A percentile compares a stretch with the other conserved stretches of the same genome.
phyloP scores from a whole-genome alignment of 495 filamentous ascomycete species.

The Talaromyces trachyspermus region DNA sequence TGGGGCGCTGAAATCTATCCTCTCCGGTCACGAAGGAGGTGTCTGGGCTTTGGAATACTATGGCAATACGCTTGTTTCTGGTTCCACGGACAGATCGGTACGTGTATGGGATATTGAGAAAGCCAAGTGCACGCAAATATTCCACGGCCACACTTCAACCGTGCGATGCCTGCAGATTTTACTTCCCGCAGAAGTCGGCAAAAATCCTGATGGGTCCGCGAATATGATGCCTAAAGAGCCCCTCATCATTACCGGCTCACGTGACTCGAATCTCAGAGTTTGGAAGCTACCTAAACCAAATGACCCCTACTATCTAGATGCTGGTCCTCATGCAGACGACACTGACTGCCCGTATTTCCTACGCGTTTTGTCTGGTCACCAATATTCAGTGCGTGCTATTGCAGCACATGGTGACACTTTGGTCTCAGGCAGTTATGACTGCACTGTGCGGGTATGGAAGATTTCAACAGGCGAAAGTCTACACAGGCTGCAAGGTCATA shows the following conservation, averaged over 20 bases:
- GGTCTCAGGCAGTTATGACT: conserved; percentile 98
- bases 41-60: conserved; percentile 98
- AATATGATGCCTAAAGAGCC: conserved; percentile 88
- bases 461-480: conserved; percentile 91
- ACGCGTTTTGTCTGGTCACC: conserved; percentile 76
- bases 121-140: conserved; percentile 85
- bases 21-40: conserved; percentile 92
- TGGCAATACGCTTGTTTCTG: conserved; percentile 89
- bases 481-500: conserved; percentile 81
- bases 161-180: conserved; percentile 95
- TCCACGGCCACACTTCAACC: conserved; percentile 95
- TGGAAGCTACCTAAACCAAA: conserved; percentile 89
- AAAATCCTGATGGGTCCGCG: conserved; percentile 60
- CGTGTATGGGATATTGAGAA: conserved; percentile 96
- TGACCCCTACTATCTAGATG: conserved; percentile 67
- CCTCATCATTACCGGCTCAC: conserved; percentile 93
- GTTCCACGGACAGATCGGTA: conserved; percentile 92
- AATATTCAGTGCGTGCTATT: conserved; percentile 95
- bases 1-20: conserved; percentile 69
- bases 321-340: conserved; percentile 67
- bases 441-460: conserved; percentile 92
- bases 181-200: conserved; percentile 73
- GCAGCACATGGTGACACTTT: conserved; percentile 92
- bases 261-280: conserved; percentile 87
- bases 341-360: conserved; percentile 90